phyloP scores from a whole-genome alignment of 2,329 filamentous ascomycete genomes.

The Trichoderma sp. region DNA sequence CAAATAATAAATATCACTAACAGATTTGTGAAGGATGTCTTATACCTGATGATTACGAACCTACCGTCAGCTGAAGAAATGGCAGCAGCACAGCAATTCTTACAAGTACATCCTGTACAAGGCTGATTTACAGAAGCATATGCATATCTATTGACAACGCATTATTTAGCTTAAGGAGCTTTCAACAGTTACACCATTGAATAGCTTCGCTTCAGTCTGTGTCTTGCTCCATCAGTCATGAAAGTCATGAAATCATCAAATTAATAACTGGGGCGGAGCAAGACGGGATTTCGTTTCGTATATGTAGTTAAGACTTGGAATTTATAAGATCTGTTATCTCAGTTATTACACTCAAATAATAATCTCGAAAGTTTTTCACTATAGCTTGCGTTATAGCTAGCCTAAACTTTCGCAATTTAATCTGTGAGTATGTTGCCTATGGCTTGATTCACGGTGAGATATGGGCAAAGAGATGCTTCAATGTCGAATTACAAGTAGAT shows the following conservation, averaged over 20 bases:
- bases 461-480: background rate
- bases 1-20: background rate
- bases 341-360: no score
- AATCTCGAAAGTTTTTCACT: no score
- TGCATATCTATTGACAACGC: background rate
- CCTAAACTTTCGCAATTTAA: no score
- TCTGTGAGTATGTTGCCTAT: no score
- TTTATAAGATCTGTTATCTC: no score
- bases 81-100: conserved; percentile 14
- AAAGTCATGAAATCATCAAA: background rate
- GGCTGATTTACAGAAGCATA: background rate
- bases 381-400: no score
- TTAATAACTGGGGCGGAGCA: no score
- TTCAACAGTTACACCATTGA: background rate
- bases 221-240: no score
- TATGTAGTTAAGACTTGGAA: no score
- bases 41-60: conserved; percentile 25
- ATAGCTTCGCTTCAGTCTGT: background rate
- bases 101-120: background rate
- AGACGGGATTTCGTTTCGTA: no score
- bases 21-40: conserved; percentile 9
- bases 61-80: conserved; percentile 21
- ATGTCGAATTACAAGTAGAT: background rate
- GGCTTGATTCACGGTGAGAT: background rate
- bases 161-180: background rate